A percentile compares a stretch with the other conserved stretches of the same genome.
phyloP scores from a whole-genome alignment of 306 rosid species.

The Vigna trinervia region DNA sequence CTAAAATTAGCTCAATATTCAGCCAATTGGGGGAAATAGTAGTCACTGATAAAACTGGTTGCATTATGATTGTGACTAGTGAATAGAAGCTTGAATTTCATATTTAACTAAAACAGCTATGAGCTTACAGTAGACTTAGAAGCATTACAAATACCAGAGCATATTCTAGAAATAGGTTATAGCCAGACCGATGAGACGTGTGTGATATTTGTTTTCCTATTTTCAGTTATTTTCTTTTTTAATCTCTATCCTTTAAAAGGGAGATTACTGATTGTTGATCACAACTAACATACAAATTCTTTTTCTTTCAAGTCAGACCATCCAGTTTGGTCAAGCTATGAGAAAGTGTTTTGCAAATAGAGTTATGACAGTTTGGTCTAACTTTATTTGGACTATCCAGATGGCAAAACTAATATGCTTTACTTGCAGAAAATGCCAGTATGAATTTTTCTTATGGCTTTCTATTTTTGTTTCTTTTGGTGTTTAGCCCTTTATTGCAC shows the following conservation, averaged over 20 bases:
- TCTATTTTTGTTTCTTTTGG: neutral
- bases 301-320: neutral
- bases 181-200: neutral
- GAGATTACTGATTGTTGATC: no score
- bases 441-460: neutral
- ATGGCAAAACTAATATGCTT: neutral
- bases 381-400: no score
- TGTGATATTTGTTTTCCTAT: no score
- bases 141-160: slow-evolving; percentile 10
- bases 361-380: no score
- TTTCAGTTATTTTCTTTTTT: no score
- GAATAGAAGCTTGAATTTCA: slow-evolving; percentile 8
- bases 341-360: neutral
- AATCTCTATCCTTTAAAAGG: no score
- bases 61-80: slow-evolving; percentile 1
- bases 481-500: neutral
- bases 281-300: no score
- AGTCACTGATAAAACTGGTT: neutral
- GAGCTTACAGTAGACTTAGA: slow-evolving; percentile 30
- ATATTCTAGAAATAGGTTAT: neutral
- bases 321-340: slow-evolving; percentile 23
- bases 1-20: neutral
- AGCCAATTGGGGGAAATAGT: neutral
- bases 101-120: slow-evolving; percentile 7
- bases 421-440: neutral